Conservation (phyloP, 805 yeast species). For the Hanseniaspora lachancei region DNA sequence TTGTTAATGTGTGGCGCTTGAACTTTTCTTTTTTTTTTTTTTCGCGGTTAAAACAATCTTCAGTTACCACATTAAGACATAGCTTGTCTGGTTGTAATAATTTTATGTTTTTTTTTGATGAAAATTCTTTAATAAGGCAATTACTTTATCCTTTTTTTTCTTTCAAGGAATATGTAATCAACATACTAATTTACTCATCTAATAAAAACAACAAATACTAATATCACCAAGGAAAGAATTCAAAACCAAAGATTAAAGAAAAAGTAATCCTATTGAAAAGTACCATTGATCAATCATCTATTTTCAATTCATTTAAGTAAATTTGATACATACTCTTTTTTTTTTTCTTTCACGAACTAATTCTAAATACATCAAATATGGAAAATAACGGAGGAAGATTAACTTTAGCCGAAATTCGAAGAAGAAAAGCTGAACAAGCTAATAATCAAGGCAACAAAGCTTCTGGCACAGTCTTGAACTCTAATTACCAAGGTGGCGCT, state of each 20-base stretch:
- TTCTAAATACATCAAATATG: background rate
- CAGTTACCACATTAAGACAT: background rate
- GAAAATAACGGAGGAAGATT: conserved; percentile 10
- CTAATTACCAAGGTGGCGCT: conserved; percentile 6
- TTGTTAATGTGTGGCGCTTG: background rate
- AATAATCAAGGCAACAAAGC: background rate
- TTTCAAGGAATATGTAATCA: background rate
- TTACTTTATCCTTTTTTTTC: background rate
- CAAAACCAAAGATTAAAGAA: too few relatives aligned
- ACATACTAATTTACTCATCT: too few relatives aligned
- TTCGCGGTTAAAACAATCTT: background rate
- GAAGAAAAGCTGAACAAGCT: conserved; percentile 11
- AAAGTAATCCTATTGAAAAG: too few relatives aligned
- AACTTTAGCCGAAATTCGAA: conserved; percentile 11
- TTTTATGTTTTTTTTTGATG: background rate
- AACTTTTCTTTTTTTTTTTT: background rate
- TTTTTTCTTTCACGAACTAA: background rate
- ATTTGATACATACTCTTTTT: background rate
- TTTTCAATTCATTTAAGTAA: background rate
- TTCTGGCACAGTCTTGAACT: conserved; percentile 6
- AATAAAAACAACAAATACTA: too few relatives aligned
- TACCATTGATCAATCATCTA: too few relatives aligned
- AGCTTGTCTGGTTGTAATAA: background rate
- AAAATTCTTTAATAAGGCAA: background rate
- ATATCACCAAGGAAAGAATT: too few relatives aligned